These are phyloP conservation scores for Gossypium sturtianum DNA, from an alignment of 345 rosid genomes.

Conservation along the genomic window DNA sequence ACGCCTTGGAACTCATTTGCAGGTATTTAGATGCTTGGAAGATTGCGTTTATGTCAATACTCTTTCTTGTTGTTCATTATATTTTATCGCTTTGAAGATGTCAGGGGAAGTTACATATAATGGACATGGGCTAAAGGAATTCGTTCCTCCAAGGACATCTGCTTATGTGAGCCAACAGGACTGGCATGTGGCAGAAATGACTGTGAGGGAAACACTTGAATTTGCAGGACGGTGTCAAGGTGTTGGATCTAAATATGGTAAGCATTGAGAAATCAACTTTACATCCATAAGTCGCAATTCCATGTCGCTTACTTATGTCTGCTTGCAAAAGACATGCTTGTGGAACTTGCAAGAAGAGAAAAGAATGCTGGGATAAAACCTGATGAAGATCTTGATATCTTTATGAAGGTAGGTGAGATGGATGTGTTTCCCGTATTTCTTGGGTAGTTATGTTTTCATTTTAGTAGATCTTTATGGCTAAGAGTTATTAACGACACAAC, in stretches of 20 bases:
- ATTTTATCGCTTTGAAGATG: constrained; percentile 36
- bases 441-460: background rate
- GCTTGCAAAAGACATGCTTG: constrained; percentile 66
- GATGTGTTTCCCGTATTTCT: background rate
- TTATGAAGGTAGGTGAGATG: constrained; percentile 69
- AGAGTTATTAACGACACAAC: background rate
- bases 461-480: background rate
- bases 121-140: constrained; percentile 71
- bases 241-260: constrained; percentile 91
- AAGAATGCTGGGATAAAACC: constrained; percentile 89
- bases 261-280: constrained; percentile 18
- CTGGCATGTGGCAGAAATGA: constrained; percentile 94
- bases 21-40: constrained; percentile 38
- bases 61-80: constrained; percentile 13
- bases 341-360: constrained; percentile 91
- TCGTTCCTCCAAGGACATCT: constrained; percentile 84
- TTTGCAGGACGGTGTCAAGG: constrained; percentile 95
- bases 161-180: constrained; percentile 97
- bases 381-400: constrained; percentile 97
- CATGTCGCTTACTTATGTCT: constrained; percentile 20
- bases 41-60: background rate
- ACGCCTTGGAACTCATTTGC: constrained; percentile 62
- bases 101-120: constrained; percentile 80
- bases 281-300: constrained; percentile 3
- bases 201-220: constrained; percentile 80